Percentiles rank a stretch among this genome's conserved stretches.
Conservation (phyloP, 768 basidiomycete genomes). For the Termitomyces sp. region DNA sequence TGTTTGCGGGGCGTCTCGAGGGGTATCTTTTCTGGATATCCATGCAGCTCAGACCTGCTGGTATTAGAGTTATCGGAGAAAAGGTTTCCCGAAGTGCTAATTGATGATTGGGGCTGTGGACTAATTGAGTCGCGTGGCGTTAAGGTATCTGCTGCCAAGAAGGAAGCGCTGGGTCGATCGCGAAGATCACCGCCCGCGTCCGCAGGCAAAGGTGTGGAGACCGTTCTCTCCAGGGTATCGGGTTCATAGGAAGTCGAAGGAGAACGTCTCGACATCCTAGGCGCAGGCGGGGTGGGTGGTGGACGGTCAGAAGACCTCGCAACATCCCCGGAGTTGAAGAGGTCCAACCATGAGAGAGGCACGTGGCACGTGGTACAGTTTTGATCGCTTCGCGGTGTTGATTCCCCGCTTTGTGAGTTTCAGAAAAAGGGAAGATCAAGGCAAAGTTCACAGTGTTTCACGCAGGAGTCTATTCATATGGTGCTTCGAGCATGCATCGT, state of each 20-base stretch:
- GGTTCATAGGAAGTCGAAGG: slow-evolving; percentile 7
- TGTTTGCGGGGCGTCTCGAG: slow-evolving; percentile 9
- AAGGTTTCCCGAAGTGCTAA: slow-evolving; percentile 14
- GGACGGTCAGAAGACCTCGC: slow-evolving; percentile 4
- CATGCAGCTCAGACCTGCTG: slow-evolving; percentile 8
- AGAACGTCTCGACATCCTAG: slow-evolving; percentile 12
- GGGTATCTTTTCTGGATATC: slow-evolving; percentile 3
- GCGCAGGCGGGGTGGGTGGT: slow-evolving; percentile 3
- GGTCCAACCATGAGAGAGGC: not conserved
- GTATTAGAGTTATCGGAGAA: slow-evolving; percentile 3
- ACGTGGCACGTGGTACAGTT: slow-evolving; percentile 7
- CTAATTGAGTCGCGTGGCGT: slow-evolving; percentile 14
- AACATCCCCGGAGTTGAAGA: not conserved
- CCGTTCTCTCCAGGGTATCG: slow-evolving; percentile 6
- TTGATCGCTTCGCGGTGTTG: slow-evolving; percentile 4
- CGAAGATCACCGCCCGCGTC: slow-evolving; percentile 4
- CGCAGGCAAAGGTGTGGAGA: slow-evolving; percentile 11
- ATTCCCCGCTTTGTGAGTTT: slow-evolving; percentile 3
- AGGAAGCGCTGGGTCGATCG: slow-evolving; percentile 10
- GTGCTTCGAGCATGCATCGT: not conserved
- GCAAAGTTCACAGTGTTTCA: not conserved
- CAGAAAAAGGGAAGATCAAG: not conserved
- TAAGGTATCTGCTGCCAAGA: slow-evolving; percentile 5
- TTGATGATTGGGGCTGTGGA: slow-evolving; percentile 2
- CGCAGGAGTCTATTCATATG: not conserved